Evolutionary conservation across 2,329 filamentous ascomycete genomes (phyloP), one percentile per base, ranked within the genome.

Genomic region (Tolypocladium amazonense): DNA sequence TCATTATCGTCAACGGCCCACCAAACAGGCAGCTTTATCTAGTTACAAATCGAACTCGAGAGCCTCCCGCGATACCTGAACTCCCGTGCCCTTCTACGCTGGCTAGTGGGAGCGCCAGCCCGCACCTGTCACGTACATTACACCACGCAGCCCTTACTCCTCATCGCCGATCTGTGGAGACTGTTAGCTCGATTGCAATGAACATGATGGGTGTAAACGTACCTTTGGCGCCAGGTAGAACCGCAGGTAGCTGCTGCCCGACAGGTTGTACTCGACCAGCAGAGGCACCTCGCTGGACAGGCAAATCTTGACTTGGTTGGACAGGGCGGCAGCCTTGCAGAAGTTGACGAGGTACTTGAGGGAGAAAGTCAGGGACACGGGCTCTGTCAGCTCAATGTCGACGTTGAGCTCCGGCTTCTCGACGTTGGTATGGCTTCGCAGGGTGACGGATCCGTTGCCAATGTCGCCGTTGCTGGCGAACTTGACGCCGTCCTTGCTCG

Each of bases 281-380:
- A 99, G 86, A 35, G 94, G 94, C 57, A 99, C 93, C 77, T 99
- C 94, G 76, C 92, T 92, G 58, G 93, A 97, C 67, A 99, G 83
- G 78, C 89, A 96, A 68, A 99, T 87, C 79, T 89, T 94, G 76
- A 99, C 95, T 66, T 84, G 82, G 67, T 76, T 79, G 45, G 92
- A 93, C 62, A 99, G 81, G 58, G 86, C 87, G 64, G 91, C 89
- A 39, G 95, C 95, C 81, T 99, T 99, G 89, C 94, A 97, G 81
- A 99, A 99, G 84, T 97, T 97, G 82, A 96, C 90, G 3, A 99
- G 88, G 79, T 99, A 99, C 81, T 99, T 99, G 70, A 99, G 88
- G 39, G 94, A 97, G 81, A 99, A 99, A 56, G 93, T 97, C 64
- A 99, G 84, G 41, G 90, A 83, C 62, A 99, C 94, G 57, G 94